Evolutionary conservation across 83 land plant genomes (phyloP).

Genomic region (Picea engelmannii): DNA sequence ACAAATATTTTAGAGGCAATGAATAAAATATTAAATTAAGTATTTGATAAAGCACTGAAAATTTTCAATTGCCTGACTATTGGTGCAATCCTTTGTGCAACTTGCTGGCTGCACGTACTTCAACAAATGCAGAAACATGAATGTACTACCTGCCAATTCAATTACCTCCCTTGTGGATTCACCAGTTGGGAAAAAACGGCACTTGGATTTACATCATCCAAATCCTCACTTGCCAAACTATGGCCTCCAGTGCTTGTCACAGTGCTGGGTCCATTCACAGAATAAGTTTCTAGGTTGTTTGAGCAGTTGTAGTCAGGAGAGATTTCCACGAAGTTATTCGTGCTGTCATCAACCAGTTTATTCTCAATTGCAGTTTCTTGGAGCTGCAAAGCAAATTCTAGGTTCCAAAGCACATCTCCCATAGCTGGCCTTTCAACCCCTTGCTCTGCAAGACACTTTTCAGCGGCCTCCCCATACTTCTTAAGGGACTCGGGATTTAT

Average conservation of each 20-base stretch:
- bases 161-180: conserved; percentile 68
- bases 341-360: conserved; percentile 12
- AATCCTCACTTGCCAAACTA: conserved; percentile 25
- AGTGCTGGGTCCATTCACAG: conserved; percentile 20
- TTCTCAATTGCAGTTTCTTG: conserved; percentile 37
- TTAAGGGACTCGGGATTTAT: conserved; percentile 57
- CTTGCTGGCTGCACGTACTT: too few species aligned
- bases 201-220: conserved; percentile 56
- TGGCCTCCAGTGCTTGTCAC: conserved; percentile 37
- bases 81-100: too few species aligned
- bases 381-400: conserved; percentile 68
- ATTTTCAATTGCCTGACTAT: too few species aligned
- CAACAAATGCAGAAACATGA: too few species aligned
- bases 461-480: conserved; percentile 69
- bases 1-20: too few species aligned
- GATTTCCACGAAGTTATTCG: conserved; percentile 17
- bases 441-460: conserved; percentile 63
- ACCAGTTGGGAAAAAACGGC: conserved; percentile 64
- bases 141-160: not conserved
- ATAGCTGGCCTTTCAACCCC: conserved; percentile 67
- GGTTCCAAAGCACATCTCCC: conserved; percentile 80
- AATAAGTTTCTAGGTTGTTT: conserved; percentile 23
- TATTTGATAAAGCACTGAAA: too few species aligned
- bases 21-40: too few species aligned
- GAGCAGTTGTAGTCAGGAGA: conserved; percentile 3